Evolutionary conservation across 2,329 filamentous ascomycete genomes (phyloP).

Genomic region (Stemphylium vesicarium): DNA sequence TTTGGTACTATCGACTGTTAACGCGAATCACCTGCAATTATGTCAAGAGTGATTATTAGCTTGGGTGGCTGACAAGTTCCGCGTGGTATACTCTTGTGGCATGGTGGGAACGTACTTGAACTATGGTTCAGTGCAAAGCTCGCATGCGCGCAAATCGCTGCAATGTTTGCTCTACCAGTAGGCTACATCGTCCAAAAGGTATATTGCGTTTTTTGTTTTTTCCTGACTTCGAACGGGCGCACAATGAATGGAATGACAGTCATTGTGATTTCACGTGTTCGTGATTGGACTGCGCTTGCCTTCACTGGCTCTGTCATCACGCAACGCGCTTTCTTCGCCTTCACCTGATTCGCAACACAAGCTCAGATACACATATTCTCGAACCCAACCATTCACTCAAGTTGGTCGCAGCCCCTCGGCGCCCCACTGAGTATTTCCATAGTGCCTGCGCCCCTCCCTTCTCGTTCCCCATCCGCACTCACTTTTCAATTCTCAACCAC

Average conservation of each 20-base stretch:
- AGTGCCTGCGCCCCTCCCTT: not conserved
- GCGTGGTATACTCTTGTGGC: too few relatives aligned
- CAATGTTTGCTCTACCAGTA: too few relatives aligned
- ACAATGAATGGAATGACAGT: not conserved
- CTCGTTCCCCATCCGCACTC: not conserved
- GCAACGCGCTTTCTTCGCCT: constrained; percentile 1
- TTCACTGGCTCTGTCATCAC: not conserved
- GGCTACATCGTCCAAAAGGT: too few relatives aligned
- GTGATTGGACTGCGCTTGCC: not conserved
- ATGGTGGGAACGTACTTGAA: too few relatives aligned
- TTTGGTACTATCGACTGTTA: too few relatives aligned
- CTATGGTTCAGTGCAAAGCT: too few relatives aligned
- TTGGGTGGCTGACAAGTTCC: too few relatives aligned
- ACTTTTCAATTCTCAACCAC: not conserved
- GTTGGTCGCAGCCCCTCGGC: not conserved
- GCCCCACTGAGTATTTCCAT: not conserved
- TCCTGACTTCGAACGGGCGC: too few relatives aligned
- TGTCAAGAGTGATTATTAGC: too few relatives aligned
- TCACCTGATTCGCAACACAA: constrained; percentile 4
- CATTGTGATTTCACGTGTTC: not conserved
- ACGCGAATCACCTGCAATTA: too few relatives aligned
- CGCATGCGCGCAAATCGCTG: too few relatives aligned
- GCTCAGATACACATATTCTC: not conserved
- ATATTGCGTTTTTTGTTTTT: too few relatives aligned
- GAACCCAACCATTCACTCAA: not conserved